Base-by-base conservation (phyloP, 2,329 filamentous ascomycete species). In the Fusarium multiceps region DNA sequence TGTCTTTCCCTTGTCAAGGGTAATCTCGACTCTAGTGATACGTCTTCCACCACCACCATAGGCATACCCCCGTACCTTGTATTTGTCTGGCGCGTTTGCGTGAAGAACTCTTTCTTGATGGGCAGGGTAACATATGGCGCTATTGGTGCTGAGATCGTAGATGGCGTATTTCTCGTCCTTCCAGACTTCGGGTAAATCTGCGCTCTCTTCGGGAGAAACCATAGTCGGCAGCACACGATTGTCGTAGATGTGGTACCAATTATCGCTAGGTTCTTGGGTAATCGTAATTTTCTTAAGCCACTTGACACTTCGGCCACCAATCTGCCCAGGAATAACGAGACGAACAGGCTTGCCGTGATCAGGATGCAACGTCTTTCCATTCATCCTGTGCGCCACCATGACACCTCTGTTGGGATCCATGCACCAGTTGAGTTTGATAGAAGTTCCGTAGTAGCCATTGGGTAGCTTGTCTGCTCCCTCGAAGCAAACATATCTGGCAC, bases 231-330 rank as follows among this genome's bases (percentile, higher is more conserved):
- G 81, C 3, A 98, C 93, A 62, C 93, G 85, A 77, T 98, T 98
- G 78, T 98, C 94, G 79, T 96, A 94, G 67, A 97, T 93, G 79
- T 98, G 94, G 75, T 97, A 97, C 93, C 93, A 97, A 76, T 97
- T 97, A 68, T 95, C 91, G 76, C 93, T 97, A 1, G 94, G 93
- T 25, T 86, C 83, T 12, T 90, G 87, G 0, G 93, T 95, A 53
- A 98, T 79, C 45, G 94, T 91, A 64, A 98, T 86, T 69, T 86
- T 90, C 82, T 91, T 95, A 62, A 98, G 78, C 94, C 94, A 98
- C 80, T 98, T 98, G 32, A 98, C 94, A 78, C 93, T 97, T 68
- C 94, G 87, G 1, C 94, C 94, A 34, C 94, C 94, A 66, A 98
- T 97, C 78, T 97, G 93, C 0, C 94, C 94, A 0, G 94, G 94